These are phyloP conservation scores for Diaporthe amygdali DNA, from an alignment of 2,329 filamentous ascomycete genomes.

Conservation along the genomic window DNA sequence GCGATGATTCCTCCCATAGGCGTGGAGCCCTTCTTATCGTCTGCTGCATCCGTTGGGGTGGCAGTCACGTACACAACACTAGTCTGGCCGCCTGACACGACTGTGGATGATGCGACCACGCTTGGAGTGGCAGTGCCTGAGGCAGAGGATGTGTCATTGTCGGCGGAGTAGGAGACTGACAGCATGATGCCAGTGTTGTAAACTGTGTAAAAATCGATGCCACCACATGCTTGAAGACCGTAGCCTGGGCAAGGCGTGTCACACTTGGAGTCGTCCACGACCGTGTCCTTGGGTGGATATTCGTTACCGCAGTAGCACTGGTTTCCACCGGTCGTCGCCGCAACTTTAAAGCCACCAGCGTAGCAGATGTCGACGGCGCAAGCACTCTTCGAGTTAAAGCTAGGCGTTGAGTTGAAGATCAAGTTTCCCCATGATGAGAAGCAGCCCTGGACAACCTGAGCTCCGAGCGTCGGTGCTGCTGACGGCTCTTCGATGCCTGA, in stretches of 20 bases:
- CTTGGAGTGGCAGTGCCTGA: constrained; percentile 34
- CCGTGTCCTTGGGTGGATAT: constrained; percentile 63
- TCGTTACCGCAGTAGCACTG: constrained; percentile 77
- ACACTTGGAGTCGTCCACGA: constrained; percentile 66
- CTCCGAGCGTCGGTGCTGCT: constrained; percentile 40
- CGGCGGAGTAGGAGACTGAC: constrained; percentile 39
- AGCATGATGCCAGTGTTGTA: constrained; percentile 56
- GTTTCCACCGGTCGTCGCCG: constrained; percentile 64
- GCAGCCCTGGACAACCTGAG: constrained; percentile 56
- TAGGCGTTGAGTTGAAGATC: constrained; percentile 27
- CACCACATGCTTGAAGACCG: constrained; percentile 67
- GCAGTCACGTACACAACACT: constrained; percentile 34
- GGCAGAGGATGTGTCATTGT: constrained; percentile 36
- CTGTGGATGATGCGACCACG: constrained; percentile 23
- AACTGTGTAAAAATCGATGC: constrained; percentile 51
- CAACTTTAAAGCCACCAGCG: constrained; percentile 56
- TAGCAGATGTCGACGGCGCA: constrained; percentile 48
- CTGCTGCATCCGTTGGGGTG: constrained; percentile 30
- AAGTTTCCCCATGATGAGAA: constrained; percentile 50
- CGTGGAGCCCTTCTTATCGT: constrained; percentile 41
- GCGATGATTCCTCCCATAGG: constrained; percentile 86
- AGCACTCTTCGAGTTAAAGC: constrained; percentile 46
- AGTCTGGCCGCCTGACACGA: constrained; percentile 24
- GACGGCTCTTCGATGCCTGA: constrained; percentile 43
- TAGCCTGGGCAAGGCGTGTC: constrained; percentile 70